These are phyloP conservation scores for Candida railenensis DNA, from an alignment of 805 yeast genomes.

Conservation along the genomic window DNA sequence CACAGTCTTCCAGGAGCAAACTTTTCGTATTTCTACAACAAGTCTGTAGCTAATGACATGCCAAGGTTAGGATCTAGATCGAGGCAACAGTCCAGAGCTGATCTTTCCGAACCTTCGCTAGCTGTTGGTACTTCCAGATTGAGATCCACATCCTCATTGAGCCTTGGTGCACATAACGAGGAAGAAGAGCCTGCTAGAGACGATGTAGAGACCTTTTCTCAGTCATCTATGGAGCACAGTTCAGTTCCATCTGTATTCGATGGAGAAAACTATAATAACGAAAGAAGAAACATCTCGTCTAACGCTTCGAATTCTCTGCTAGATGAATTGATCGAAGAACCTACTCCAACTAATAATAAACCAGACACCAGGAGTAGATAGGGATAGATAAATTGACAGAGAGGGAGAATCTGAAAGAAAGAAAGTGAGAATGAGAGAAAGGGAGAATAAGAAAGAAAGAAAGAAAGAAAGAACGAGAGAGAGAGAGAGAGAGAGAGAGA, in stretches of 20 bases:
- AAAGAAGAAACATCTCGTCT: conserved; percentile 25
- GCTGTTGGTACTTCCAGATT: conserved; percentile 5
- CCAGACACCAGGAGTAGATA: background rate
- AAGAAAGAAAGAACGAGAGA: background rate
- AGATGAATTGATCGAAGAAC: conserved; percentile 22
- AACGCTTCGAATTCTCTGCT: conserved; percentile 35
- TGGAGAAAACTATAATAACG: conserved; percentile 16
- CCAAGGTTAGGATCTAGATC: conserved; percentile 18
- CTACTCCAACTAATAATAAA: background rate
- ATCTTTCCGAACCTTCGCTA: background rate
- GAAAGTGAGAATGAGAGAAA: too few species aligned
- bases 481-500: background rate
- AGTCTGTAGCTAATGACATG: conserved; percentile 8
- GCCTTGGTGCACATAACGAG: conserved; percentile 5
- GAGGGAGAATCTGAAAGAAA: too few species aligned
- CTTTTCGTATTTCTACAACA: conserved; percentile 7
- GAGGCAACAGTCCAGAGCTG: conserved; percentile 25
- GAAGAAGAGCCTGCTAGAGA: conserved; percentile 14
- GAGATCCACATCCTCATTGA: conserved; percentile 2
- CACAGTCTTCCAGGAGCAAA: background rate
- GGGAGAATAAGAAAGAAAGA: background rate
- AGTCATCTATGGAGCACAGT: conserved; percentile 31
- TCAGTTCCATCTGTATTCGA: conserved; percentile 42
- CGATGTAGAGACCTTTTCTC: conserved; percentile 8
- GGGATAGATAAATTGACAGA: background rate